Evolutionary conservation across 495 filamentous ascomycete species (phyloP), one percentile per base, ranked within the genome.

Genomic region (Pyrenula massariospora): DNA sequence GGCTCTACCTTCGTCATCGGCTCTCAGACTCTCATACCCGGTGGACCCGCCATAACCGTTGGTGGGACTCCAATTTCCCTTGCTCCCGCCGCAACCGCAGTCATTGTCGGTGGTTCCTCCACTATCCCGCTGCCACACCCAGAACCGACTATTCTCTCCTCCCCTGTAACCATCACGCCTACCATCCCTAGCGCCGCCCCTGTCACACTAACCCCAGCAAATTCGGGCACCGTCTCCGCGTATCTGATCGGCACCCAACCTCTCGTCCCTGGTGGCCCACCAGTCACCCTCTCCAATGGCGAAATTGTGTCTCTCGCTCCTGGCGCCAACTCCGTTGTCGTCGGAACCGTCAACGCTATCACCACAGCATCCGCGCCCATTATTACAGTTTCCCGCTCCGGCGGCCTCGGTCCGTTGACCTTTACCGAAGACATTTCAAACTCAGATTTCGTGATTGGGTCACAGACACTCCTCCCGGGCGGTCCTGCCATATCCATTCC

Each of bases 391-490:
- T 21, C n/a, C 50, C n/a, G 22, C 50, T 52, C 50, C 22, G 50
- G 22, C 50, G 50, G 19, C 22, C 31, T 42, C 31, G 5, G 8
- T 15, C 31, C 31, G 31, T 15, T 42, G 31, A 42, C 31, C 31
- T 42, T 42, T 15, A 42, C 31, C 31, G 31, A 42, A 42, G 31
- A 42, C 50, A 8, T 20, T 19, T 8, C 50, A 5, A 5, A 21
- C 15, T 52, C 53, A 12, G 24, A 52, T 1, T 64, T 54, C 25
- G 31, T 64, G n/a, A 31, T 58, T 0, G 56, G 24, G 24, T 25
- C 48, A 19, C 63, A 57, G n/a, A 65, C 63, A 1, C 54, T 65
- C 22, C 51, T 24, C n/a, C 58, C 61, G 52, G 63, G 63, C 2
- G 59, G 22, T 12, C 22, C 62, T 15, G 55, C 59, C 2, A 57